A percentile compares a stretch with the other conserved stretches of the same genome.
Conservation (phyloP, 176 grass and related monocot species). For the Zoysia pacifica region DNA sequence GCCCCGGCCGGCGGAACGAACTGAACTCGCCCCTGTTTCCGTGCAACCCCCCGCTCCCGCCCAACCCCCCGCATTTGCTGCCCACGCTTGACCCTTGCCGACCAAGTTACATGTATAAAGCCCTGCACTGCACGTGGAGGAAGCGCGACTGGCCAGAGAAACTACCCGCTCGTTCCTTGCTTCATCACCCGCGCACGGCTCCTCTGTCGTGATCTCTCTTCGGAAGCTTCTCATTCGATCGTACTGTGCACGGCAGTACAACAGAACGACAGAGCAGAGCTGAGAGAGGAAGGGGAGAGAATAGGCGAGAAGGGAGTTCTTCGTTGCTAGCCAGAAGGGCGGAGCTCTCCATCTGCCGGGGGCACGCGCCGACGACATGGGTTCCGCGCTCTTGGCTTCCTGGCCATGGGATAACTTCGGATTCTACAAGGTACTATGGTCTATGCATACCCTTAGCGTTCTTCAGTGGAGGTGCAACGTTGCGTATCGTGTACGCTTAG, state of each 20-base stretch:
- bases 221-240: background rate
- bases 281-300: background rate
- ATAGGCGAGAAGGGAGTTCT: background rate
- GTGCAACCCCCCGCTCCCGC: background rate
- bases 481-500: background rate
- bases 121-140: background rate
- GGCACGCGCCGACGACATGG: conserved; percentile 31
- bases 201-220: background rate
- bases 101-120: conserved; percentile 28
- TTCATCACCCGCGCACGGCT: background rate
- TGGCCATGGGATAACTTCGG: conserved; percentile 94
- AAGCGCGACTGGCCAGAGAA: background rate
- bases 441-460: background rate
- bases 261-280: background rate
- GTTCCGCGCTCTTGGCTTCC: conserved; percentile 50
- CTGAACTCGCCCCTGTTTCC: no score
- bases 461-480: background rate
- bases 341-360: background rate
- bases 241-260: background rate
- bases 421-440: conserved; percentile 61
- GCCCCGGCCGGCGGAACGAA: background rate
- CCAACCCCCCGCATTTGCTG: background rate
- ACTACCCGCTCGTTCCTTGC: background rate
- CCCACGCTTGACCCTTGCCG: background rate
- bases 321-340: background rate